Evolutionary conservation across 495 filamentous ascomycete species (phyloP).

Genomic region (Aspergillus haitiensis): DNA sequence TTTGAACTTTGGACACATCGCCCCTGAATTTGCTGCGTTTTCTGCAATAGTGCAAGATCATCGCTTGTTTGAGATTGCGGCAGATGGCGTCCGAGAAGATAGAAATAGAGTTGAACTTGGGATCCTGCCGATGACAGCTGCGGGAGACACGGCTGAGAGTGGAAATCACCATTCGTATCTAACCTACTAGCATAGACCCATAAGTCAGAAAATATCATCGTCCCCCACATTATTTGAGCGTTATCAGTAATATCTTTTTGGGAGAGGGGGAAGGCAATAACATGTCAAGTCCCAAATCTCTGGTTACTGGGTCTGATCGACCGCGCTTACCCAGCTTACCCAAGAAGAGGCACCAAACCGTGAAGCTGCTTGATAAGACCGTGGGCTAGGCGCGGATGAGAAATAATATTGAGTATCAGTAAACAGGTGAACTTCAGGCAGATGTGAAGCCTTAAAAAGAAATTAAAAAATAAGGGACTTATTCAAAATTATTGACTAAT

Average conservation of each 20-base stretch:
- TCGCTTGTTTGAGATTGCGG: neutral
- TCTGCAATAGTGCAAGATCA: conserved; percentile 6
- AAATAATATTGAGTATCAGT: neutral
- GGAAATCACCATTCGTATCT: neutral
- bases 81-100: neutral
- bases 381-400: neutral
- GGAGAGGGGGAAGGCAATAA: neutral
- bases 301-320: conserved; percentile 9
- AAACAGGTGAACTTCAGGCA: too few relatives aligned
- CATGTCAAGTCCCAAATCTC: conserved; percentile 9
- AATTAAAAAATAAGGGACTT: too few relatives aligned
- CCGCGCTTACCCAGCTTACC: neutral
- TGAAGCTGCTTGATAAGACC: neutral
- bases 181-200: neutral
- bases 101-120: neutral
- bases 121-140: neutral
- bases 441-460: too few relatives aligned
- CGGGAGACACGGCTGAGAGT: neutral
- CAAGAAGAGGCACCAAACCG: neutral
- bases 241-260: neutral
- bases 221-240: neutral
- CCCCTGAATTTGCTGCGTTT: conserved; percentile 4
- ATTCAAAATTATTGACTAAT: too few relatives aligned
- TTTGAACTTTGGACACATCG: neutral
- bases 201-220: neutral